Base-by-base conservation (phyloP, 306 rosid genomes). In the Cucurbita maxima region DNA sequence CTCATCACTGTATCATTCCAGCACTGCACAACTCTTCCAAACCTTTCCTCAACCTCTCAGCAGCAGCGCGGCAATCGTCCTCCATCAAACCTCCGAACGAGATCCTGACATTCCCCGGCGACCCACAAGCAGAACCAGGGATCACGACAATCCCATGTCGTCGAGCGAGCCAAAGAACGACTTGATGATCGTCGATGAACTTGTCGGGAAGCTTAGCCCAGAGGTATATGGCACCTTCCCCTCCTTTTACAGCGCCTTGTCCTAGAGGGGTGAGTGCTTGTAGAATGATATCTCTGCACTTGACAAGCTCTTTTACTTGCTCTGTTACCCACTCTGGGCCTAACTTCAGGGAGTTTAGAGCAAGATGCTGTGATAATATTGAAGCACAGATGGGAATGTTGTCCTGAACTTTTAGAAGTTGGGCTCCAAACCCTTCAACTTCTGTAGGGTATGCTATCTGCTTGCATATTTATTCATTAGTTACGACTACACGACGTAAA, bases 371-470 rank as follows among this genome's bases (percentile, higher is more conserved):
- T 1, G 99, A 91, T 71, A 95, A 69, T 86, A 91, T 91, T 6
- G 96, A 74, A 71, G 99, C 99, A 71, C 99, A 91, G 48, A 95
- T 95, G 60, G 99, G 99, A 81, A 95, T 95, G 88, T 95, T 95
- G 88, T 95, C 99, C 73, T 95, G 99, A 53, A 86, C 97, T 85
- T 94, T 94, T 66, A 94, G 95, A 64, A 94, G 99, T 77, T 94
- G 96, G 4, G 79, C 78, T 16, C 81, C 84, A 59, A 94, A 78
- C 2, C 84, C 96, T 83, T 85, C 82, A 69, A 85, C 97, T 75
- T 87, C 99, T 40, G 97, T 74, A 41, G 99, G 99, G 77, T 94
- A 94, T 47, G 99, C 99, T 80, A 94, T 94, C 99, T 94, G 96
- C 78, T 82, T 58, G 55, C 40, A 58, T 34, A 69, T 48, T 47